A percentile compares a stretch with the other conserved stretches of the same genome.
These are phyloP conservation scores for Sphagnum magellanicum DNA, from an alignment of 228 moss, liverwort and hornwort species.

Conservation along the genomic window DNA sequence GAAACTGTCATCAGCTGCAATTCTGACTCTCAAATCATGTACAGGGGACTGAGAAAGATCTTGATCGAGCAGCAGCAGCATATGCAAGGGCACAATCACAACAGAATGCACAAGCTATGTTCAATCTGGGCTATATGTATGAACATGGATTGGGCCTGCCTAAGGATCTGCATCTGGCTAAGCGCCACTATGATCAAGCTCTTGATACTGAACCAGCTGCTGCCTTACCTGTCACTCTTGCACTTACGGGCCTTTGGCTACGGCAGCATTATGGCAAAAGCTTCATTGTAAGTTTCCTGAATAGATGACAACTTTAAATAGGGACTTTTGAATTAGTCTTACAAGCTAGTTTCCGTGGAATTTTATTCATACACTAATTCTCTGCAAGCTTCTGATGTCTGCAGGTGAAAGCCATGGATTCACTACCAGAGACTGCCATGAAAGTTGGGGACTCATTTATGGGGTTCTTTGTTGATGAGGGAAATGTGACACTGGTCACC, in stretches of 20 bases:
- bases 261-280: conserved; percentile 66
- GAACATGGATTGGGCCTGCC: conserved; percentile 94
- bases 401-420: conserved; percentile 78
- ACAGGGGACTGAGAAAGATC: conserved; percentile 83
- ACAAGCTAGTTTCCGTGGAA: neutral
- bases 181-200: conserved; percentile 94
- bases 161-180: conserved; percentile 89
- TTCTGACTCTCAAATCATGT: conserved; percentile 4
- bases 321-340: neutral
- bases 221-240: conserved; percentile 75
- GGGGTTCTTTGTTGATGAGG: conserved; percentile 52
- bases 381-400: conserved; percentile 3
- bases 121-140: conserved; percentile 98
- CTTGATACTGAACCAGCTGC: conserved; percentile 77
- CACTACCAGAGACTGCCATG: conserved; percentile 47
- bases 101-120: conserved; percentile 92
- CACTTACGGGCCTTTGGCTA: conserved; percentile 75
- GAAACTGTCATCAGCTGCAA: neutral
- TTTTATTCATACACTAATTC: neutral
- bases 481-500: conserved; percentile 66
- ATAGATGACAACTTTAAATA: neutral
- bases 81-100: conserved; percentile 64
- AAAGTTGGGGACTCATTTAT: conserved; percentile 53
- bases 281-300: conserved; percentile 47
- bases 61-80: conserved; percentile 81